Percentiles rank a stretch among this genome's conserved stretches.
Conservation (phyloP, 2,329 filamentous ascomycete species). For the Exophiala xenobiotica region DNA sequence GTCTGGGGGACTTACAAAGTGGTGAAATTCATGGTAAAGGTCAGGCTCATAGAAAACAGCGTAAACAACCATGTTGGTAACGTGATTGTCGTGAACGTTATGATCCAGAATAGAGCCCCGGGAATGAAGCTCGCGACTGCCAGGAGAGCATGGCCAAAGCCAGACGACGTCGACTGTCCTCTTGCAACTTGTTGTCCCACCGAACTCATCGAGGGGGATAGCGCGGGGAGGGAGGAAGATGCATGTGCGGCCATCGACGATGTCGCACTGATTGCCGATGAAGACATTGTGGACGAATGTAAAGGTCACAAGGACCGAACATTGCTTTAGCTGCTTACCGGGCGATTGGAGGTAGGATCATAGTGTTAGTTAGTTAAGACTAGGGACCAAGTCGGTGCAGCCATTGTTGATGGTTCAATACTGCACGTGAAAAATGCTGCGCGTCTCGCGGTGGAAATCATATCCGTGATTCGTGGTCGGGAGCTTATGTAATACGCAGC, state of each 20-base stretch:
- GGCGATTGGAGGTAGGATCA: slow-evolving; percentile 10
- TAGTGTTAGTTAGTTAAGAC: no score
- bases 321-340: slow-evolving; percentile 17
- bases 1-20: slow-evolving; percentile 66
- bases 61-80: slow-evolving; percentile 86
- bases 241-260: slow-evolving; percentile 13
- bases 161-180: slow-evolving; percentile 9
- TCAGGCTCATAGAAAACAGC: slow-evolving; percentile 87
- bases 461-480: not conserved
- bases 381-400: slow-evolving; percentile 3
- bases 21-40: slow-evolving; percentile 97
- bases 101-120: slow-evolving; percentile 68
- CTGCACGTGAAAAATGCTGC: slow-evolving; percentile 20
- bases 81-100: slow-evolving; percentile 84
- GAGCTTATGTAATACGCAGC: not conserved
- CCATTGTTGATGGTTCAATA: slow-evolving; percentile 20
- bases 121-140: slow-evolving; percentile 53
- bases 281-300: slow-evolving; percentile 9
- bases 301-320: slow-evolving; percentile 17
- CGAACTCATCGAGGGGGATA: slow-evolving; percentile 12
- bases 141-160: slow-evolving; percentile 21
- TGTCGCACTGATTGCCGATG: not conserved
- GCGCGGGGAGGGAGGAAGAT: slow-evolving; percentile 11
- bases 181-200: slow-evolving; percentile 6
- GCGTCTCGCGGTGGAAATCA: not conserved